phyloP scores from a whole-genome alignment of 176 grass and related monocot genomes.

The Triticum monococcum region DNA sequence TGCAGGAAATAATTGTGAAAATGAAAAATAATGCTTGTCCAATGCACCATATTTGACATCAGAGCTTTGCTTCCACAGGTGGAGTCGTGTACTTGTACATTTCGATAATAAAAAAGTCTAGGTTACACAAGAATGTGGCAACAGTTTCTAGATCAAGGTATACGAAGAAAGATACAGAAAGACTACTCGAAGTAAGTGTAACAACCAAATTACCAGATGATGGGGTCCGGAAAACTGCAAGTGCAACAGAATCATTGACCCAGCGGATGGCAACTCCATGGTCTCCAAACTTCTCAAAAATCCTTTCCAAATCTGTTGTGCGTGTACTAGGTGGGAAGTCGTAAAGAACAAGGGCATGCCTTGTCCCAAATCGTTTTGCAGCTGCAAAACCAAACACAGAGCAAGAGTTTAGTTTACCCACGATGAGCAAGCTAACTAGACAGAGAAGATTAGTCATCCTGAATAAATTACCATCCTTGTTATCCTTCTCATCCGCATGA shows the following conservation, averaged over 20 bases:
- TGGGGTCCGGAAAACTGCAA: constrained; percentile 76
- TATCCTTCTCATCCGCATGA: constrained; percentile 8
- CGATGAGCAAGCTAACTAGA: background rate
- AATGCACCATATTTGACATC: background rate
- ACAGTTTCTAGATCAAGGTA: background rate
- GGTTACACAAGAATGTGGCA: background rate
- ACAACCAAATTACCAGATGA: constrained; percentile 60
- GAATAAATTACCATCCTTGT: constrained; percentile 25
- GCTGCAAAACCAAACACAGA: constrained; percentile 35
- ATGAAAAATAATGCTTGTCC: background rate
- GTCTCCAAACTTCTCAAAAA: constrained; percentile 73
- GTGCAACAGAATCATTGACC: constrained; percentile 81
- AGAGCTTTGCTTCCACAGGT: background rate
- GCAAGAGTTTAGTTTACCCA: background rate
- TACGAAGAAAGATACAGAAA: background rate
- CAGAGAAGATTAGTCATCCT: background rate
- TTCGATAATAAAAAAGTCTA: background rate
- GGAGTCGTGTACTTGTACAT: background rate
- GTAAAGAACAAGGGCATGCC: constrained; percentile 77
- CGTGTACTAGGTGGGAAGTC: constrained; percentile 58
- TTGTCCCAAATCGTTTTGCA: constrained; percentile 53
- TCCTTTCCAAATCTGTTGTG: constrained; percentile 68
- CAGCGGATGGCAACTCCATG: constrained; percentile 71
- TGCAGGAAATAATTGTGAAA: background rate
- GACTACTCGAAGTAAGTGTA: too few species aligned